phyloP scores from a whole-genome alignment of 371 early-diverging fungal genomes.

The Capillidium heterosporum region DNA sequence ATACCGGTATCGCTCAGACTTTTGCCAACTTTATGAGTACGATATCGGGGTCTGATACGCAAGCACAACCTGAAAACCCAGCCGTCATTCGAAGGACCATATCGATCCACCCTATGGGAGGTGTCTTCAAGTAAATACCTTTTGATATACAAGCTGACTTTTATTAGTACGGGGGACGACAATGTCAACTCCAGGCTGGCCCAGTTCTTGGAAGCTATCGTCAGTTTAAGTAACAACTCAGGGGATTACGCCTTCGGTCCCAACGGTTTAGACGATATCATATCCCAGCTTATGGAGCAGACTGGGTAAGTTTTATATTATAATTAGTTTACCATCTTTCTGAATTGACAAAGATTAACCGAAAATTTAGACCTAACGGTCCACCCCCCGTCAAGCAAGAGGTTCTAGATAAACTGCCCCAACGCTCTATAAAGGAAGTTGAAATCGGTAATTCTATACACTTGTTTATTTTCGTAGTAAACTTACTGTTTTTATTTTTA shows the following conservation, averaged over 20 bases:
- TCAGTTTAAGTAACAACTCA: conserved; percentile 22
- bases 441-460: neutral
- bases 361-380: neutral
- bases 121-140: no score
- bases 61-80: no score
- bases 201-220: neutral
- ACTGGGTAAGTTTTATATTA: conserved; percentile 7
- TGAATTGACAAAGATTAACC: no score
- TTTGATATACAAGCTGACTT: conserved; percentile 18
- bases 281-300: conserved; percentile 64
- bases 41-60: no score
- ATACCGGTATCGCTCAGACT: no score
- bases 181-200: neutral
- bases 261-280: conserved; percentile 51
- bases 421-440: neutral
- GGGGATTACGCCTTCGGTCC: conserved; percentile 41
- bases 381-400: conserved; percentile 1
- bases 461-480: neutral
- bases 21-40: no score
- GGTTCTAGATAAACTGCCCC: neutral
- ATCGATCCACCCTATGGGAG: no score
- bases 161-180: conserved; percentile 14
- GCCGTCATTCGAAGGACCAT: no score
- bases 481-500: neutral
- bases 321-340: neutral